Conservation (phyloP, 2,329 filamentous ascomycete species). For the Macrophomina tecta region DNA sequence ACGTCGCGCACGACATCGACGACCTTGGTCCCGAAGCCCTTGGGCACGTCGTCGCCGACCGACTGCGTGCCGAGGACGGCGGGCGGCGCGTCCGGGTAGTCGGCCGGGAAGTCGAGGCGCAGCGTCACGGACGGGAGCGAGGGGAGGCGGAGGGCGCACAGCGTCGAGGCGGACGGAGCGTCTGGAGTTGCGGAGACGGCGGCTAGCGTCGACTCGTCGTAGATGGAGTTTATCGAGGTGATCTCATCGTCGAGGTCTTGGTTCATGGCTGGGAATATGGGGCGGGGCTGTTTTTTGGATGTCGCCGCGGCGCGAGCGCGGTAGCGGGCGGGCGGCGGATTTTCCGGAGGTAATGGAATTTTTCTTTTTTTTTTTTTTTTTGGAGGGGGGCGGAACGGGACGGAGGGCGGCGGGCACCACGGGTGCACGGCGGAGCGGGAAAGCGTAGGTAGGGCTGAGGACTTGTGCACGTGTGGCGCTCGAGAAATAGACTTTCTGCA, state of each 20-base stretch:
- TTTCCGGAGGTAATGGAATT: not conserved
- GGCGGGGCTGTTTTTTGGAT: not conserved
- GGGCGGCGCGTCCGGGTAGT: conserved; percentile 79
- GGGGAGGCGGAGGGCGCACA: conserved; percentile 72
- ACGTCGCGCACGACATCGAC: conserved; percentile 72
- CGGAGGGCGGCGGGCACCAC: too few species aligned
- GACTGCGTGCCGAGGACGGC: conserved; percentile 78
- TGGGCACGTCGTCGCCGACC: conserved; percentile 69
- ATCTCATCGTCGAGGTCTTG: conserved; percentile 71
- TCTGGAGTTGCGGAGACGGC: conserved; percentile 43
- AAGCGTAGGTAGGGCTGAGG: conserved; percentile 7
- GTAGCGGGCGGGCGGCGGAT: not conserved
- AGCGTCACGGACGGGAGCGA: conserved; percentile 61
- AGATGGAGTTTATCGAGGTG: conserved; percentile 84
- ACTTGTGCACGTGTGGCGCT: not conserved
- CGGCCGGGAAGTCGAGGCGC: conserved; percentile 69
- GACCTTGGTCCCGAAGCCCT: conserved; percentile 74
- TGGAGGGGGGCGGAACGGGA: not conserved
- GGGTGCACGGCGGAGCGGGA: not conserved
- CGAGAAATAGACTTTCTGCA: not conserved
- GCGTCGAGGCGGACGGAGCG: conserved; percentile 35
- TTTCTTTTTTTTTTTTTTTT: not conserved
- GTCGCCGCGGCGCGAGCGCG: not conserved
- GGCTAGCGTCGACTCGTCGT: conserved; percentile 65
- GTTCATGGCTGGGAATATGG: conserved; percentile 26